Percentiles rank a stretch among this genome's conserved stretches.
Conservation (phyloP, 768 basidiomycete species). For the Mycena alexandri region DNA sequence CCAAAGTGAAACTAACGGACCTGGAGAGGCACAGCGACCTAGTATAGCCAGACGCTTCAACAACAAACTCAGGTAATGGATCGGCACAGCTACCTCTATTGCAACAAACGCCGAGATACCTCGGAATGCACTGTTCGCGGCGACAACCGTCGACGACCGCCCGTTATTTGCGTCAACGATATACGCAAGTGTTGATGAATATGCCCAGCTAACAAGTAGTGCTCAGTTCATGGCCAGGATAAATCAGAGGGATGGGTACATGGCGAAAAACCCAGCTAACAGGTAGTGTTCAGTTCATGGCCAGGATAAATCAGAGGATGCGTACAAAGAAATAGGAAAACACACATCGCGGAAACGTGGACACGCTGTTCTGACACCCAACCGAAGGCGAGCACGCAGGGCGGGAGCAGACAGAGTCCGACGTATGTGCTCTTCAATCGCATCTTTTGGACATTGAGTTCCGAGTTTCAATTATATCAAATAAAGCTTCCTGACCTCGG, state of each 20-base stretch:
- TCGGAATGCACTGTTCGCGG: slow-evolving; percentile 82
- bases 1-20: slow-evolving; percentile 46
- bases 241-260: slow-evolving; percentile 59
- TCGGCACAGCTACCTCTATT: slow-evolving; percentile 79
- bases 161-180: slow-evolving; percentile 90
- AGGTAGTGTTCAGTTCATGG: slow-evolving; percentile 5
- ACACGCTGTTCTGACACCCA: slow-evolving; percentile 79
- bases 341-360: slow-evolving; percentile 76
- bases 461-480: neutral
- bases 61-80: no score
- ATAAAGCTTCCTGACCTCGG: slow-evolving; percentile 67
- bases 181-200: slow-evolving; percentile 82
- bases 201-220: slow-evolving; percentile 55
- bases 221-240: neutral
- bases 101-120: slow-evolving; percentile 77
- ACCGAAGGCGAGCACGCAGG: slow-evolving; percentile 74
- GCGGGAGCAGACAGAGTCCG: slow-evolving; percentile 72
- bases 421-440: slow-evolving; percentile 70
- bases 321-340: slow-evolving; percentile 82
- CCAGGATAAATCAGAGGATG: neutral
- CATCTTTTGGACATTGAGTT: slow-evolving; percentile 60
- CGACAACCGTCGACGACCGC: slow-evolving; percentile 80
- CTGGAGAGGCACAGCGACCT: slow-evolving; percentile 82
- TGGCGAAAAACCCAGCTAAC: slow-evolving; percentile 69
- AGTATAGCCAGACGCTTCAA: no score